Conservation (phyloP, 139 green algal species). For the Chlorella sp. region DNA sequence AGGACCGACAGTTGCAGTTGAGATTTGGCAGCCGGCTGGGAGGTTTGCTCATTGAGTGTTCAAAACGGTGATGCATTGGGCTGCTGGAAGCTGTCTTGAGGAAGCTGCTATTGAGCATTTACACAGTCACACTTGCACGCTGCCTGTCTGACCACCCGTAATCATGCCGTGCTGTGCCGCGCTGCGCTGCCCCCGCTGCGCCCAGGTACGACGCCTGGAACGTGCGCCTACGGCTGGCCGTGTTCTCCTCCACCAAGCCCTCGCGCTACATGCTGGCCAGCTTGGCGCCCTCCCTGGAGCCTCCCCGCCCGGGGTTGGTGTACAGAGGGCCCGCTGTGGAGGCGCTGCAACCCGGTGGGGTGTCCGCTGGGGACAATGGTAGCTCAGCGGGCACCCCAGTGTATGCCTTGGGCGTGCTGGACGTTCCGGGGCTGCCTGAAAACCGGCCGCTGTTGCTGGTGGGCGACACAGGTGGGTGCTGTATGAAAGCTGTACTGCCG, state of each 20-base stretch:
- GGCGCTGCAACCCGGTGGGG: slow-evolving; percentile 4
- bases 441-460: slow-evolving; percentile 41
- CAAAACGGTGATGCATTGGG: too few species aligned
- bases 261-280: not conserved
- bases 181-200: too few species aligned
- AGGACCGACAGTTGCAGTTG: too few species aligned
- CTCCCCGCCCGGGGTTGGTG: too few species aligned
- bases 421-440: slow-evolving; percentile 53
- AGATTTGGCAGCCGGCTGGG: too few species aligned
- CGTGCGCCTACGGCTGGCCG: slow-evolving; percentile 17
- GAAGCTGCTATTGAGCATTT: too few species aligned
- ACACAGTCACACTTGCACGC: too few species aligned
- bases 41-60: too few species aligned
- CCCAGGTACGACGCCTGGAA: slow-evolving; percentile 49
- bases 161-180: too few species aligned
- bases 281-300: not conserved
- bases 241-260: slow-evolving; percentile 4
- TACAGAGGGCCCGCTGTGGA: not conserved
- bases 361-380: not conserved
- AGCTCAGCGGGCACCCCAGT: not conserved
- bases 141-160: too few species aligned
- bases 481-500: too few species aligned
- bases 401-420: slow-evolving; percentile 26
- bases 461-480: slow-evolving; percentile 41
- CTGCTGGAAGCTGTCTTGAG: too few species aligned